These are phyloP conservation scores for Gloeopeniophorella convolvens DNA, from an alignment of 768 basidiomycete species.

Conservation along the genomic window DNA sequence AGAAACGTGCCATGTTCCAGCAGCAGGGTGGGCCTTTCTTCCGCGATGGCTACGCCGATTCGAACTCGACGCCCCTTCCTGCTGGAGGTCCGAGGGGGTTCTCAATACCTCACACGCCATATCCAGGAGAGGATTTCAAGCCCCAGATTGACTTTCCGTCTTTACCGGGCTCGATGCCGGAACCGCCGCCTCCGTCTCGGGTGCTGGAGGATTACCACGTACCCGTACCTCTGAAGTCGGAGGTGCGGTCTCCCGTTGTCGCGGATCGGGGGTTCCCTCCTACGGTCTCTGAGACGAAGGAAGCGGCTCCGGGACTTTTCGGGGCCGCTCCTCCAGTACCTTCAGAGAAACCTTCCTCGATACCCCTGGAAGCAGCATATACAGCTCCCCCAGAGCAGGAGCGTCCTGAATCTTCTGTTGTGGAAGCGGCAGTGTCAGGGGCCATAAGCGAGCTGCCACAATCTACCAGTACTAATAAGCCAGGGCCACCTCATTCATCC, in stretches of 20 bases:
- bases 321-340: no score
- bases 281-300: no score
- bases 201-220: no score
- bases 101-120: background rate
- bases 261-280: no score
- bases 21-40: background rate
- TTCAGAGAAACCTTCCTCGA: no score
- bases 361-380: no score
- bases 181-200: no score
- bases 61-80: background rate
- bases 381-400: background rate
- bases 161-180: background rate
- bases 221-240: background rate
- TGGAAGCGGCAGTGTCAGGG: background rate
- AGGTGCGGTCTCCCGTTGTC: background rate
- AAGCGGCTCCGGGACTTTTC: no score
- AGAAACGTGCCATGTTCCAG: slow-evolving; percentile 9
- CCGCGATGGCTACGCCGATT: background rate
- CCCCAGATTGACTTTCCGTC: background rate
- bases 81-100: background rate
- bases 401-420: background rate
- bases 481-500: background rate
- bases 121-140: background rate
- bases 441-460: background rate
- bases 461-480: background rate